A percentile compares a stretch with the other conserved stretches of the same genome.
These are phyloP conservation scores for Tetracladium setigerum DNA, from an alignment of 495 filamentous ascomycete species.

Conservation along the genomic window DNA sequence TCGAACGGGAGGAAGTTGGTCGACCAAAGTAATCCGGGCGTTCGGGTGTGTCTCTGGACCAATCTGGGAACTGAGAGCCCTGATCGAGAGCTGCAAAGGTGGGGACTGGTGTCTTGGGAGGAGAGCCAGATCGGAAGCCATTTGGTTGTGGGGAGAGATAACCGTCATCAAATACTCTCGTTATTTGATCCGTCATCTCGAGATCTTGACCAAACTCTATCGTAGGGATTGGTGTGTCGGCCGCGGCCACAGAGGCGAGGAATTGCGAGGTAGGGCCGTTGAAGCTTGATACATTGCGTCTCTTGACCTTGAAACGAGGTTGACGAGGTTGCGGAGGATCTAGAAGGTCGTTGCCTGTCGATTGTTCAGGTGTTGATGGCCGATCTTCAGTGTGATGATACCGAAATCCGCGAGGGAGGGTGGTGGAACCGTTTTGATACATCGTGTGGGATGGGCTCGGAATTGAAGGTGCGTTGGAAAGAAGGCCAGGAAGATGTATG, in stretches of 20 bases:
- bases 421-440: conserved; percentile 29
- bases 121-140: conserved; percentile 4
- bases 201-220: conserved; percentile 36
- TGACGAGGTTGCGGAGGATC: conserved; percentile 17
- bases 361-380: conserved; percentile 19
- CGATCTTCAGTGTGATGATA: conserved; percentile 18
- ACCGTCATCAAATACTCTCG: conserved; percentile 1
- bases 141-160: conserved; percentile 14
- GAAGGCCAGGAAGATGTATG: too few species aligned
- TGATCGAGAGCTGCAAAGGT: background rate
- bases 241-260: conserved; percentile 47
- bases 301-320: conserved; percentile 14
- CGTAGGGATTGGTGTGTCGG: conserved; percentile 40
- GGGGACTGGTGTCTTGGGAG: conserved; percentile 19
- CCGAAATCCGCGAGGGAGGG: conserved; percentile 33
- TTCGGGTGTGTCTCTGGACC: conserved; percentile 15
- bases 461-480: too few species aligned
- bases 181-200: conserved; percentile 26
- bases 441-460: conserved; percentile 5
- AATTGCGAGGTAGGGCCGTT: conserved; percentile 48
- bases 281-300: conserved; percentile 31
- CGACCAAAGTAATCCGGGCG: conserved; percentile 10
- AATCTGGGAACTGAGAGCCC: conserved; percentile 13
- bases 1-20: conserved; percentile 13
- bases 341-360: conserved; percentile 5